phyloP scores from a whole-genome alignment of 2,329 filamentous ascomycete genomes.

The Xylaria sp. region DNA sequence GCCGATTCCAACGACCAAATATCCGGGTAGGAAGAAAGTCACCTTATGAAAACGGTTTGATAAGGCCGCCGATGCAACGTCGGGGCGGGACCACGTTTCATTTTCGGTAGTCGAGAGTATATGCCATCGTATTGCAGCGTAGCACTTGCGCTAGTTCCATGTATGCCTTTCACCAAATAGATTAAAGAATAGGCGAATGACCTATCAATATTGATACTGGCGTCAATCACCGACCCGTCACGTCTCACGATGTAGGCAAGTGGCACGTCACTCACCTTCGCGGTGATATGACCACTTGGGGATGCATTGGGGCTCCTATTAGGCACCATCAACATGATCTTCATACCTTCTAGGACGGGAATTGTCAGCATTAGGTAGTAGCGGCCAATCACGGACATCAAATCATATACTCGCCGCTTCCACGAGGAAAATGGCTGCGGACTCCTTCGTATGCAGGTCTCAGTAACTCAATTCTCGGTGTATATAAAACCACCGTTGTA shows the following conservation, averaged over 20 bases:
- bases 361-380: background rate
- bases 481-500: constrained; percentile 3
- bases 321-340: background rate
- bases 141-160: background rate
- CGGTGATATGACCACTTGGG: background rate
- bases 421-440: too few relatives aligned
- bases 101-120: background rate
- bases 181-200: background rate
- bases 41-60: background rate
- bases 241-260: background rate
- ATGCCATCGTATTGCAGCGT: background rate
- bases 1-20: background rate
- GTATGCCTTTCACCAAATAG: background rate
- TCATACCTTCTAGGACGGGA: background rate
- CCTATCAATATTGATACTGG: background rate
- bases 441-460: background rate
- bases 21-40: background rate
- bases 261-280: background rate
- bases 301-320: background rate
- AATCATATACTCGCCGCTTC: background rate
- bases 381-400: background rate
- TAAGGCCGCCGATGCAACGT: background rate
- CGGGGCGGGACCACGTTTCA: background rate
- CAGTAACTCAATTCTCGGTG: background rate
- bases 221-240: background rate